Percentiles rank a stretch among this genome's conserved stretches.
Conservation (phyloP, 1,284 basidiomycete species). For the Rhodotorula sp. region DNA sequence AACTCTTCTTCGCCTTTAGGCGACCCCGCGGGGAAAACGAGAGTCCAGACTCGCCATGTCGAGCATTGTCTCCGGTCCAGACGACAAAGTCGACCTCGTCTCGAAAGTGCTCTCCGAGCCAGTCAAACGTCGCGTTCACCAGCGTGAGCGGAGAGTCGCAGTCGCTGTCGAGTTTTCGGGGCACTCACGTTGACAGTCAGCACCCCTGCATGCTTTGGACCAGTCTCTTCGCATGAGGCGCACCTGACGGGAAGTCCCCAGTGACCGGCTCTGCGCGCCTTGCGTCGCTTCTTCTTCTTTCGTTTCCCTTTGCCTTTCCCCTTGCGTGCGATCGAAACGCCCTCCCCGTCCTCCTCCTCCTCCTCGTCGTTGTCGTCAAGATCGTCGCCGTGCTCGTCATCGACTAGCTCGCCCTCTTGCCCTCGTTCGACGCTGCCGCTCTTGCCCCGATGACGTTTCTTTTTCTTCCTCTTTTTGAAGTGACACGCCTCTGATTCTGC, state of each 20-base stretch:
- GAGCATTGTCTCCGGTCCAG: conserved; percentile 88
- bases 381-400: conserved; percentile 34
- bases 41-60: conserved; percentile 55
- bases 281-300: conserved; percentile 6
- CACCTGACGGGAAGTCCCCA: conserved; percentile 16
- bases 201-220: no score
- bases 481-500: conserved; percentile 64
- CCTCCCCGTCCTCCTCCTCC: not conserved
- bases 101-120: conserved; percentile 73
- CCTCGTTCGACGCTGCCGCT: conserved; percentile 31
- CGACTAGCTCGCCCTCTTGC: conserved; percentile 30
- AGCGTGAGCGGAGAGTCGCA: conserved; percentile 81
- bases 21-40: not conserved
- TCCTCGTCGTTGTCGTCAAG: conserved; percentile 35
- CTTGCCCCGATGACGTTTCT: conserved; percentile 59
- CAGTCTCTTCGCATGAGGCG: not conserved
- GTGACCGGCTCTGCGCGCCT: conserved; percentile 36
- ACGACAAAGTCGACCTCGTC: conserved; percentile 85
- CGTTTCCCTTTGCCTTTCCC: not conserved
- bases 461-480: conserved; percentile 47
- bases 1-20: no score
- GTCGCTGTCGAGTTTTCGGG: conserved; percentile 55
- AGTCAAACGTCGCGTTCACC: conserved; percentile 77
- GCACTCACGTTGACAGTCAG: not conserved
- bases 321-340: no score